A percentile compares a stretch with the other conserved stretches of the same genome.
Evolutionary conservation across 192 early-diverging fungal genomes (phyloP).

Genomic region (Entomortierella beljakovae): DNA sequence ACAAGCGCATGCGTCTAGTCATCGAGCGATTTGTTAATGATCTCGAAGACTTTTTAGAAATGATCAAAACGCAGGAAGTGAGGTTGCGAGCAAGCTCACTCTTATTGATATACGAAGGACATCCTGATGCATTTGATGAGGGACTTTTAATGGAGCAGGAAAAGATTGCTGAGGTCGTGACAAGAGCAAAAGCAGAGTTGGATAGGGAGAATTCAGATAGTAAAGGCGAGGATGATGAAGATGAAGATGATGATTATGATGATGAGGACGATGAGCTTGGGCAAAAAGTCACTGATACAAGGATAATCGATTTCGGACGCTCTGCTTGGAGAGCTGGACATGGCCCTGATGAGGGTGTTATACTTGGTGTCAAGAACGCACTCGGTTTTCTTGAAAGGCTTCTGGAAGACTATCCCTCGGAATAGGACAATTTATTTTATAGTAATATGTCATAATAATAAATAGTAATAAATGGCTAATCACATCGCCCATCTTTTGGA

Average conservation of each 20-base stretch:
- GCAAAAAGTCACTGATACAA: constrained; percentile 70
- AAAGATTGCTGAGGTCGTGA: constrained; percentile 23
- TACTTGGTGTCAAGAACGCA: constrained; percentile 74
- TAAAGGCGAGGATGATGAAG: constrained; percentile 19
- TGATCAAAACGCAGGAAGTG: constrained; percentile 62
- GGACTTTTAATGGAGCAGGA: constrained; percentile 59
- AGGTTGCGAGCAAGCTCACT: constrained; percentile 81
- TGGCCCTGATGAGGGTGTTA: constrained; percentile 75
- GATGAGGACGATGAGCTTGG: constrained; percentile 48
- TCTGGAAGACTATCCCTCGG: constrained; percentile 30
- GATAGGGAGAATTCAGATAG: constrained; percentile 44
- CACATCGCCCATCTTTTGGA: constrained; percentile 78
- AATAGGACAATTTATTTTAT: background rate
- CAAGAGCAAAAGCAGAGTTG: constrained; percentile 42
- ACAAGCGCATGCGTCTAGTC: constrained; percentile 63
- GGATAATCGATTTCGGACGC: constrained; percentile 93
- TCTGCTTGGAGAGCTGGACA: constrained; percentile 71
- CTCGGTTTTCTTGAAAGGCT: constrained; percentile 65
- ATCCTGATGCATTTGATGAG: constrained; percentile 60
- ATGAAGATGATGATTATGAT: constrained; percentile 39
- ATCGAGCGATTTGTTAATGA: constrained; percentile 71
- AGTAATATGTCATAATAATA: too few species aligned
- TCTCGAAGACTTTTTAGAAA: constrained; percentile 65
- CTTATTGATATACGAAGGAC: constrained; percentile 86
- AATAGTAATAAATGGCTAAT: constrained; percentile 35